These are phyloP conservation scores for Nectriaceae sp. DNA, from an alignment of 2,329 filamentous ascomycete species.

Conservation along the genomic window DNA sequence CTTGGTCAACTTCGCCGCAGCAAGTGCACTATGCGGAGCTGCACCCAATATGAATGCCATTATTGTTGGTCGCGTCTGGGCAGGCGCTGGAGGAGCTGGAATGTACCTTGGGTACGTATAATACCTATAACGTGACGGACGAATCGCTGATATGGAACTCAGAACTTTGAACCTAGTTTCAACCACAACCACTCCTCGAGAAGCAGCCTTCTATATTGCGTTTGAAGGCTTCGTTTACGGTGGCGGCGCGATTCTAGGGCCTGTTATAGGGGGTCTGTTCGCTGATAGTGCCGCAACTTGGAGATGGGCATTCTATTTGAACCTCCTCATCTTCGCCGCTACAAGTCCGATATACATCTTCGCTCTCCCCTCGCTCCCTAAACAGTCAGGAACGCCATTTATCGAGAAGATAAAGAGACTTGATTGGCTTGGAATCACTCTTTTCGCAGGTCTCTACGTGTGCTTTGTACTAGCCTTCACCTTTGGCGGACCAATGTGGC, in stretches of 20 bases:
- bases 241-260: constrained; percentile 43
- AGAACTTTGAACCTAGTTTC: constrained; percentile 17
- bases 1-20: constrained; percentile 30
- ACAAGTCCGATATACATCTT: constrained; percentile 31
- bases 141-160: neutral
- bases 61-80: constrained; percentile 47
- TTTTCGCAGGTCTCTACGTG: constrained; percentile 42
- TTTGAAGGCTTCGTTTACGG: constrained; percentile 37
- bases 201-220: constrained; percentile 30
- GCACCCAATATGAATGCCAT: constrained; percentile 45
- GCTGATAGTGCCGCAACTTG: constrained; percentile 40
- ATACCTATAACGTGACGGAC: neutral
- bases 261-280: constrained; percentile 43
- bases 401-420: constrained; percentile 35
- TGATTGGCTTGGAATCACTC: constrained; percentile 47
- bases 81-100: constrained; percentile 40
- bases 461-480: constrained; percentile 47
- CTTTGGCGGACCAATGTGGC: constrained; percentile 49
- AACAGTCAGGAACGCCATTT: constrained; percentile 21
- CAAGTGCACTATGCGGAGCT: constrained; percentile 42
- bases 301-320: constrained; percentile 54
- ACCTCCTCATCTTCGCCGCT: constrained; percentile 47
- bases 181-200: constrained; percentile 13
- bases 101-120: constrained; percentile 21
- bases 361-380: constrained; percentile 28